Evolutionary conservation across 805 yeast genomes (phyloP), one percentile per base, ranked within the genome.

Genomic region (Pichia sporocuriosa): DNA sequence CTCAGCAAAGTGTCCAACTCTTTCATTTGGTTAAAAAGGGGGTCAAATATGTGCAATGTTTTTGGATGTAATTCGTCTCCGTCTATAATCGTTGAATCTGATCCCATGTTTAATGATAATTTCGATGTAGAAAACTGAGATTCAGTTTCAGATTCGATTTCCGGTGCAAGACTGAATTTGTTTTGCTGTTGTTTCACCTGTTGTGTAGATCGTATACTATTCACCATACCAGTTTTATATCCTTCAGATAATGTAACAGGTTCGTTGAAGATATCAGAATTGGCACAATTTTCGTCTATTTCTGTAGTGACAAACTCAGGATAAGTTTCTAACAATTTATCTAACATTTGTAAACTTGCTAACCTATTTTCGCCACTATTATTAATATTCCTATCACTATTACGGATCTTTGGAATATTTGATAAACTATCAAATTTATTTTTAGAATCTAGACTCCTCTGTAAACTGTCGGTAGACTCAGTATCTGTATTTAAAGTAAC

Each of bases 281-380:
- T n/a, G n/a, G n/a, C n/a, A n/a, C n/a, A n/a, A n/a, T n/a, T n/a
- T n/a, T n/a, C n/a, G n/a, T n/a, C n/a, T 26, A 12, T 15, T 26
- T 33, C 40, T 3, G 28, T 1, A 2, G n/a, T 12, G 16, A 34
- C 35, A 23, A 44, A 44, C 16, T 44, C 50, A 4, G 48, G 47
- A 21, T 43, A 48, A 20, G 32, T 42, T 15, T 42, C 45, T n/a
- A 62, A 53, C 32, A 62, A 30, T 22, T 58, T 62, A 42, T 62
- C 67, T 6, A 63, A 49, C 58, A 62, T 50, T 42, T 52, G 54
- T 32, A 68, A 62, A 35, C 67, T 59, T 22, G 57, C 45, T 13
- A 42, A 24, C 8, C 45, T 31, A 7, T 30, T 32, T 28, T 37
- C 44, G 24, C 55, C 6, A 8, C 5, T 6, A 15, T 32, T n/a